Evolutionary conservation across 1,284 basidiomycete genomes (phyloP).

Genomic region (Cutaneotrichosporon arboriforme): DNA sequence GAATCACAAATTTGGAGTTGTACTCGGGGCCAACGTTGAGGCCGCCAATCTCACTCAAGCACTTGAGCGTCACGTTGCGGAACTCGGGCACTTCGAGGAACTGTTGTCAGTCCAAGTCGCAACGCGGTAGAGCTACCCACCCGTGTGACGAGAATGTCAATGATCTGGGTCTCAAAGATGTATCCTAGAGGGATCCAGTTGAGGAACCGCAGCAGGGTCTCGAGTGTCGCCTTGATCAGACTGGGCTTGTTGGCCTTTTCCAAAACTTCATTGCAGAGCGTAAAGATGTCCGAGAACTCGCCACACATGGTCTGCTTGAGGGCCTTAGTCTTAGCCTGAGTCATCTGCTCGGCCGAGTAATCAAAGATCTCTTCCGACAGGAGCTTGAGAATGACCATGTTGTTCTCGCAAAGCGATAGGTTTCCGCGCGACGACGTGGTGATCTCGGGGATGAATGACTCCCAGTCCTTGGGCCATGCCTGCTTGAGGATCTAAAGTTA

Average conservation of each 20-base stretch:
- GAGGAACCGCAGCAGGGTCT: slow-evolving; percentile 91
- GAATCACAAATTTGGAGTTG: slow-evolving; percentile 93
- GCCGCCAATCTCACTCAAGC: slow-evolving; percentile 92
- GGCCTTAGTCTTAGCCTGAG: slow-evolving; percentile 94
- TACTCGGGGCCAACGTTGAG: slow-evolving; percentile 97
- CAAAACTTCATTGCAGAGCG: slow-evolving; percentile 89
- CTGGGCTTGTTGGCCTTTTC: slow-evolving; percentile 97
- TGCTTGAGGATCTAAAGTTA: slow-evolving; percentile 84
- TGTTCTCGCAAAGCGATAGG: slow-evolving; percentile 96
- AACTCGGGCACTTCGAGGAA: slow-evolving; percentile 97
- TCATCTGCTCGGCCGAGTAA: slow-evolving; percentile 98
- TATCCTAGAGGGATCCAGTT: slow-evolving; percentile 99
- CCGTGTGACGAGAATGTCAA: slow-evolving; percentile 83
- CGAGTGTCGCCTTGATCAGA: slow-evolving; percentile 89
- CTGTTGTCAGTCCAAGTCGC: slow-evolving; percentile 63
- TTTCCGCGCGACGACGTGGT: slow-evolving; percentile 96
- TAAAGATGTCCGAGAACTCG: slow-evolving; percentile 95
- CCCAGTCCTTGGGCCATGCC: slow-evolving; percentile 99
- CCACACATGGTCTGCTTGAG: slow-evolving; percentile 97
- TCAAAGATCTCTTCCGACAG: slow-evolving; percentile 99
- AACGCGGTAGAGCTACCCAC: slow-evolving; percentile 8
- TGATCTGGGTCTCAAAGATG: slow-evolving; percentile 97
- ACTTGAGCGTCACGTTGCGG: slow-evolving; percentile 95
- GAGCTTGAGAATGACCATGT: slow-evolving; percentile 98
- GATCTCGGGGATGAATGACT: slow-evolving; percentile 94